Percentiles rank a stretch among this genome's conserved stretches.
Evolutionary conservation across 2,329 filamentous ascomycete genomes (phyloP).

Genomic region (Tolypocladium nubicola): DNA sequence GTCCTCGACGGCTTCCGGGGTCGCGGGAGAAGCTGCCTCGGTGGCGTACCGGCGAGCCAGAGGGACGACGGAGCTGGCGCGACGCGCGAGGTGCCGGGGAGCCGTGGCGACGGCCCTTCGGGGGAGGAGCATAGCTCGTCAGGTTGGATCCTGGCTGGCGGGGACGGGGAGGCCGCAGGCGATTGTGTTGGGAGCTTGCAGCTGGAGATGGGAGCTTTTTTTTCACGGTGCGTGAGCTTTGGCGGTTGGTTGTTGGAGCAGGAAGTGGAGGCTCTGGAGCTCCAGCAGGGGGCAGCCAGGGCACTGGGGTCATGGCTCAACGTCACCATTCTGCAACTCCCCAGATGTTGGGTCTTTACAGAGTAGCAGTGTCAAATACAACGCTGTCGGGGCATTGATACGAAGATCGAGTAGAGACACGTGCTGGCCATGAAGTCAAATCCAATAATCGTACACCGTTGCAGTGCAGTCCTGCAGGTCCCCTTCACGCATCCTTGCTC

Average conservation of each 20-base stretch:
- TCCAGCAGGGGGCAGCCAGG: neutral
- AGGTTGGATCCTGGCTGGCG: neutral
- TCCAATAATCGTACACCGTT: neutral
- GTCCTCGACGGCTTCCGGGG: conserved; percentile 1
- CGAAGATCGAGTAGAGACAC: neutral
- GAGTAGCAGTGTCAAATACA: neutral
- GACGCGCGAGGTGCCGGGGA: conserved; percentile 6
- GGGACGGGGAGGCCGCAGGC: neutral
- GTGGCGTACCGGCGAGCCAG: conserved; percentile 13
- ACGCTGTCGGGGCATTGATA: neutral
- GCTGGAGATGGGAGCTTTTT: neutral
- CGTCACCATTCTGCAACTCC: neutral
- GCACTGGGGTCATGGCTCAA: neutral
- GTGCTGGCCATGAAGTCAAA: neutral
- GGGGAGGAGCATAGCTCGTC: conserved; percentile 15
- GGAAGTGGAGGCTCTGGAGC: neutral
- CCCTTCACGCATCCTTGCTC: conserved; percentile 50
- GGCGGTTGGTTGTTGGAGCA: neutral
- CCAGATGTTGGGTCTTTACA: neutral
- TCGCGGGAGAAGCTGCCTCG: conserved; percentile 5
- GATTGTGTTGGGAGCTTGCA: neutral
- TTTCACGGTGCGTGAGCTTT: neutral
- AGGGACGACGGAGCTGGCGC: conserved; percentile 8
- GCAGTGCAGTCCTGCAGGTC: neutral
- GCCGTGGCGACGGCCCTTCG: conserved; percentile 12